A percentile compares a stretch with the other conserved stretches of the same genome.
Conservation (phyloP, 2,329 filamentous ascomycete genomes). For the Colletotrichum musae region DNA sequence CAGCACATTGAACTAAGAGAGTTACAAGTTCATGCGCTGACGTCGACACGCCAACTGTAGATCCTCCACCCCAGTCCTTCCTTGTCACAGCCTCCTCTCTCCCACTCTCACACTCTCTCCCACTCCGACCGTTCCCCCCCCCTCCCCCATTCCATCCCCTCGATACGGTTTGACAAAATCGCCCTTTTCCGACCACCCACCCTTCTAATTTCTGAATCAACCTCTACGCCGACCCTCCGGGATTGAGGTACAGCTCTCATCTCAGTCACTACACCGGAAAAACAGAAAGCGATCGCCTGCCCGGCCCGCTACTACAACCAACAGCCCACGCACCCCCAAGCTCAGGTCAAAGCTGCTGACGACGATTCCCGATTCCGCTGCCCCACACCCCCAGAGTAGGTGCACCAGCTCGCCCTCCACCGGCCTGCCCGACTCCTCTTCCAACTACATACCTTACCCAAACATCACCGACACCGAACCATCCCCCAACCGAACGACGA, state of each 20-base stretch:
- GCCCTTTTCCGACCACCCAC: conserved; percentile 11
- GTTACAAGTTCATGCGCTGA: conserved; percentile 61
- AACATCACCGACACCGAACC: conserved; percentile 16
- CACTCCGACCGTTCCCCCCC: conserved; percentile 7
- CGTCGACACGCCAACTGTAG: conserved; percentile 60
- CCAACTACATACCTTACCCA: conserved; percentile 23
- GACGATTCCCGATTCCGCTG: conserved; percentile 40
- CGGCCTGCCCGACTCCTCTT: conserved; percentile 38
- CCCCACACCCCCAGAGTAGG: conserved; percentile 34
- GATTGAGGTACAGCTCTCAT: conserved; percentile 12
- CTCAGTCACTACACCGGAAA: neutral
- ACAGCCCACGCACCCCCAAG: conserved; percentile 25
- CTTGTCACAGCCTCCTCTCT: conserved; percentile 34
- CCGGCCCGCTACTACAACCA: conserved; percentile 25
- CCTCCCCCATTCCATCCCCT: conserved; percentile 11
- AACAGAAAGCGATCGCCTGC: neutral
- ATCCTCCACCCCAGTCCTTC: conserved; percentile 47
- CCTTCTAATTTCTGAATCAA: conserved; percentile 5
- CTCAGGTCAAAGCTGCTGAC: conserved; percentile 40
- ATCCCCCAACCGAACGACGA: conserved; percentile 23
- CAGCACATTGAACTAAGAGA: conserved; percentile 38
- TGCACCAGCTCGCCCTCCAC: conserved; percentile 32
- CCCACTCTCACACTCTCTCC: conserved; percentile 1
- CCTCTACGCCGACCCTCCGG: conserved; percentile 6
- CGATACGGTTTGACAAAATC: conserved; percentile 18